Evolutionary conservation across 2,329 filamentous ascomycete species (phyloP).

Genomic region (Gaeumannomyces sp.): DNA sequence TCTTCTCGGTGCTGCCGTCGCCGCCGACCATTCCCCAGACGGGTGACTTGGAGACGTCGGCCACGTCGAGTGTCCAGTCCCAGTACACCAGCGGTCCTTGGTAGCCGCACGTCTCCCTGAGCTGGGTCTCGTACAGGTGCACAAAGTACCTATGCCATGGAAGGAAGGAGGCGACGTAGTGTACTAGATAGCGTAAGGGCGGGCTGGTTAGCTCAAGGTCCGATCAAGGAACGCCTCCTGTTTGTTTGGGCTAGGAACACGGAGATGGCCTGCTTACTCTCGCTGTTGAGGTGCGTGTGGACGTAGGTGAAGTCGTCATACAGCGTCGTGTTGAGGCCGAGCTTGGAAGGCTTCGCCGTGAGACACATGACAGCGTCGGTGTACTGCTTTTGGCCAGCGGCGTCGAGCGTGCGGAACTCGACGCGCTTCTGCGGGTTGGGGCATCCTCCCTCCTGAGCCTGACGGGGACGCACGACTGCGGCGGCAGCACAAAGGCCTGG

Average conservation of each 20-base stretch:
- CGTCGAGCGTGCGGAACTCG: constrained; percentile 12
- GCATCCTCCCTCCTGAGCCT: background rate
- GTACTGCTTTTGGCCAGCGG: constrained; percentile 4
- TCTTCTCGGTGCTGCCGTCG: too few species aligned
- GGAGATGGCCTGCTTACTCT: background rate
- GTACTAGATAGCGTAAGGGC: background rate
- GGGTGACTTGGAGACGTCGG: constrained; percentile 18
- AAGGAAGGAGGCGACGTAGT: constrained; percentile 26
- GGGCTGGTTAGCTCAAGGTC: too few species aligned
- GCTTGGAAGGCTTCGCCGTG: constrained; percentile 36
- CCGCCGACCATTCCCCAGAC: too few species aligned
- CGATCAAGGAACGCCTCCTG: too few species aligned
- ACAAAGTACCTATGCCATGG: constrained; percentile 35
- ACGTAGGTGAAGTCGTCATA: constrained; percentile 36
- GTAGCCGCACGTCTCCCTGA: constrained; percentile 29
- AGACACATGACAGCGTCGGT: constrained; percentile 11
- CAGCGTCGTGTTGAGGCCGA: constrained; percentile 24
- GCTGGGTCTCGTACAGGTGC: constrained; percentile 28
- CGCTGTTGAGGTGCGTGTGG: constrained; percentile 3
- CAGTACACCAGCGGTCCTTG: constrained; percentile 30
- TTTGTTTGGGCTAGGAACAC: too few species aligned
- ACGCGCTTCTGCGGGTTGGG: constrained; percentile 4
- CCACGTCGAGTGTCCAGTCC: constrained; percentile 31
- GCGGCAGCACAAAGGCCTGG: too few species aligned
- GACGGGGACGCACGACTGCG: too few species aligned